These are phyloP conservation scores for Fusarium nanum DNA, from an alignment of 2,329 filamentous ascomycete species.

Conservation along the genomic window DNA sequence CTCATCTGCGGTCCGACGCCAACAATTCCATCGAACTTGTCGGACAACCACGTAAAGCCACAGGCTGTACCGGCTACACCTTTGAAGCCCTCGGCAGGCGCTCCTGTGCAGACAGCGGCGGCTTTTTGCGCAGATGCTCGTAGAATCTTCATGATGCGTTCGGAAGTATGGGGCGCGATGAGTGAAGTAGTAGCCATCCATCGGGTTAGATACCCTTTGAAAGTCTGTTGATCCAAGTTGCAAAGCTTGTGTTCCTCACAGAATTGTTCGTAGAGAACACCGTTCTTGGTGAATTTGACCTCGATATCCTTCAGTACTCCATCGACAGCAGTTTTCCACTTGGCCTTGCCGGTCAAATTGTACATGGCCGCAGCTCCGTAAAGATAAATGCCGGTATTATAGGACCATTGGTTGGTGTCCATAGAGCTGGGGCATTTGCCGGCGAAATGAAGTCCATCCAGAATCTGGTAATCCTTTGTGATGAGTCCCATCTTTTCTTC, in stretches of 20 bases:
- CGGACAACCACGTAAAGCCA: constrained; percentile 72
- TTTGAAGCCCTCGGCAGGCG: constrained; percentile 53
- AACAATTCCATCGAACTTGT: constrained; percentile 66
- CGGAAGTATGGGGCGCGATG: constrained; percentile 64
- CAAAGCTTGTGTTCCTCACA: constrained; percentile 73
- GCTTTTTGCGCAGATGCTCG: constrained; percentile 63
- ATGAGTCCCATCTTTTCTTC: constrained; percentile 67
- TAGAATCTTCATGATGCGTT: constrained; percentile 63
- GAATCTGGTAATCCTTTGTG: constrained; percentile 63
- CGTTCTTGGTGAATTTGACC: constrained; percentile 64
- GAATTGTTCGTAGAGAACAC: constrained; percentile 71
- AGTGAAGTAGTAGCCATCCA: constrained; percentile 70
- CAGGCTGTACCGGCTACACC: constrained; percentile 71
- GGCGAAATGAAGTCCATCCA: constrained; percentile 59
- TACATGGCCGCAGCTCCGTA: constrained; percentile 71
- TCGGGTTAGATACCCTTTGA: constrained; percentile 81
- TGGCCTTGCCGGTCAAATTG: constrained; percentile 64
- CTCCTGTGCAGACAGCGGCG: constrained; percentile 62
- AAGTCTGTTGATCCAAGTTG: constrained; percentile 77
- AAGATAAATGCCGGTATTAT: constrained; percentile 75
- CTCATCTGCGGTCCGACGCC: constrained; percentile 79
- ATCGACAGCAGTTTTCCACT: constrained; percentile 69
- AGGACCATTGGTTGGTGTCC: constrained; percentile 73
- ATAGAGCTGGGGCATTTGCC: constrained; percentile 58
- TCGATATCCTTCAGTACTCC: constrained; percentile 66